Base-by-base conservation (phyloP, 2,329 filamentous ascomycete species). In the Taxawa tesnikishii region DNA sequence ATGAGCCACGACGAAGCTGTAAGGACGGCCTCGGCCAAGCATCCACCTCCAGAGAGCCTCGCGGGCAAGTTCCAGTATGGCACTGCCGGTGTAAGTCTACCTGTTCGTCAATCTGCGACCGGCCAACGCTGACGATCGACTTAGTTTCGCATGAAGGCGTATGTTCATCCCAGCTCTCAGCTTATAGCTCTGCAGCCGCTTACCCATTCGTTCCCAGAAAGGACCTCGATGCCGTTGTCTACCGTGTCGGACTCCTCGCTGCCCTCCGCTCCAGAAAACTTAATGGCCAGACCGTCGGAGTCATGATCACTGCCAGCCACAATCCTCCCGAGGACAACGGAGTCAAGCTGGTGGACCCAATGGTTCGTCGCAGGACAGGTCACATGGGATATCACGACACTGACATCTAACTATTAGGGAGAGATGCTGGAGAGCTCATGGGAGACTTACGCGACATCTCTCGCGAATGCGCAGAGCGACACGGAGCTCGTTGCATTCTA, bases 341-440 rank as follows among this genome's bases (percentile, higher is more conserved):
- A 31, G 80, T 94, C 56, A 94, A 94, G 70, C 75, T 98, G 45
- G 84, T 98, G 41, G 90, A 98, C 58, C 90, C 90, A 9, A 81
- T 93, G 78, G 73, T 76, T 51, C 17, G 37, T 36, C 32, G 10
- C 9, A 28, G 16, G 10, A 10, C n/a, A 29, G 3, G 19, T 13
- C 12, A 26, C 6, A 16, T 25, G 33, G 47, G 53, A 37, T 53
- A 36, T 56, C 32, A n/a, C 12, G 4, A 13, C 21, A 13, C 11
- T 4, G 16, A 6, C 8, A 8, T 8, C 19, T 8, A 23, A 8
- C n/a, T 8, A 23, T 12, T 42, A 75, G 71, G 88, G 90, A 43
- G 90, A 96, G 58, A 96, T 96, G 90, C 71, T 94, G 30, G 84
- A 92, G 72, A 65, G 71, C 57, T 82, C 88, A 39, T 98, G 90